These are phyloP conservation scores for Fonsecaea nubica DNA, from an alignment of 2,329 filamentous ascomycete genomes.

Conservation along the genomic window DNA sequence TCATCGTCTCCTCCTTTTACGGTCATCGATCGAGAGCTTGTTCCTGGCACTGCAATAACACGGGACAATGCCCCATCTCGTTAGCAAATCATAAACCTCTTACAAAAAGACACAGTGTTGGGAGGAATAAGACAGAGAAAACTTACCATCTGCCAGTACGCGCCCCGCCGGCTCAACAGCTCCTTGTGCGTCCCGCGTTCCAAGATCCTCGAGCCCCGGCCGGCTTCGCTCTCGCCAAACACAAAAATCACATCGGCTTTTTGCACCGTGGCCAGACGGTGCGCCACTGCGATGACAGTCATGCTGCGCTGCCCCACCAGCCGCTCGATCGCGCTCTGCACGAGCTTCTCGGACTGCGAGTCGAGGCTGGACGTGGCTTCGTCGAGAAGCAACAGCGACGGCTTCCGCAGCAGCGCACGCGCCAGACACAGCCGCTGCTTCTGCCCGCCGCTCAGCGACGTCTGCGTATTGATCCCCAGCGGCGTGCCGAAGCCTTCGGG, in stretches of 20 bases:
- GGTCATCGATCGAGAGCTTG: conserved; percentile 40
- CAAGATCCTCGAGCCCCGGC: conserved; percentile 54
- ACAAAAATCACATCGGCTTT: conserved; percentile 83
- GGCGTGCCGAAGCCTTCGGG: conserved; percentile 59
- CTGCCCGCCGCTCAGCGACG: conserved; percentile 61
- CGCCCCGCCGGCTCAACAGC: conserved; percentile 57
- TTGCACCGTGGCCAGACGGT: conserved; percentile 77
- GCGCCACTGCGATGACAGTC: conserved; percentile 78
- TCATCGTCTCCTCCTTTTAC: background rate
- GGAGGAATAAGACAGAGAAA: conserved; percentile 44
- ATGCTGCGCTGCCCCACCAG: conserved; percentile 57
- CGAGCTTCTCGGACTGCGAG: conserved; percentile 69
- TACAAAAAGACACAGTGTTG: no score
- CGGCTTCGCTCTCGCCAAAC: conserved; percentile 64
- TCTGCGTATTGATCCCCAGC: conserved; percentile 56
- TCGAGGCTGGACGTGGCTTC: conserved; percentile 68
- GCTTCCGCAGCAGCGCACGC: conserved; percentile 60
- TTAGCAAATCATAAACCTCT: no score
- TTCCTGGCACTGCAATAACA: conserved; percentile 30
- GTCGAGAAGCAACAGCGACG: conserved; percentile 62
- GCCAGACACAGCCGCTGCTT: conserved; percentile 64
- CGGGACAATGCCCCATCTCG: no score
- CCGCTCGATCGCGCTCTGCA: conserved; percentile 72
- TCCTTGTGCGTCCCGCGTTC: conserved; percentile 69
- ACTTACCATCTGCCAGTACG: conserved; percentile 60